Evolutionary conservation across 306 rosid genomes (phyloP), one percentile per base, ranked within the genome.

Genomic region (Fragaria ananassa): DNA sequence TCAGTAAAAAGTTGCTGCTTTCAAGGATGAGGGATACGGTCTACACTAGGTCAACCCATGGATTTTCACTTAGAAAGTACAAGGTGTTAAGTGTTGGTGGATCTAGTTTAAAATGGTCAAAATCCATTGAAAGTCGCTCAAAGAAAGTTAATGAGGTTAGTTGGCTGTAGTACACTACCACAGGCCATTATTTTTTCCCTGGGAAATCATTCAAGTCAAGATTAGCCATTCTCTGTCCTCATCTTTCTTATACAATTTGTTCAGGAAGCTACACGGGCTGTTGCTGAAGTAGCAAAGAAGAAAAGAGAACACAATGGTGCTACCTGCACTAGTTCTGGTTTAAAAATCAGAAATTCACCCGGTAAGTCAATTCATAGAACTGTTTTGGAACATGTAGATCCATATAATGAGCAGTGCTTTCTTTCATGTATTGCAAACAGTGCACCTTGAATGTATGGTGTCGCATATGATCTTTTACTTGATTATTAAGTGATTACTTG

Each of bases 21-120:
- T 83, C 84, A 85, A 92, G 98, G 86, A 90, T 87, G 86, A 87
- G 93, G 91, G 93, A 92, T 79, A 83, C 97, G 75, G 85, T 95
- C 67, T 95, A 95, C 87, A 88, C 93, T 68, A 90, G 92, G 83
- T 95, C 98, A 15, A 89, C 72, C 75, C 87, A 86, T 76, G 98
- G 98, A 71, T 92, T 89, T 84, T 95, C 97, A 62, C 97, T 95
- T 44, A 81, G 93, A 83, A 95, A 92, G 83, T 92, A 90, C 86
- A 92, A 93, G 86, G 97, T 95, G 69, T 80, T 95, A 85, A 90
- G 97, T 79, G 90, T 92, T 82, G 98, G 92, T n/a, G 96, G 97
- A 19, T 87, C 93, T 75, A 95, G 98, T 87, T 84, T 95, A 78
- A 95, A 92, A 85, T 95, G 98, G 98, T 95, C 98, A 81, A 95